A percentile compares a stretch with the other conserved stretches of the same genome.
These are phyloP conservation scores for Oryza officinalis DNA, from an alignment of 176 grass and related monocot genomes.

Conservation along the genomic window DNA sequence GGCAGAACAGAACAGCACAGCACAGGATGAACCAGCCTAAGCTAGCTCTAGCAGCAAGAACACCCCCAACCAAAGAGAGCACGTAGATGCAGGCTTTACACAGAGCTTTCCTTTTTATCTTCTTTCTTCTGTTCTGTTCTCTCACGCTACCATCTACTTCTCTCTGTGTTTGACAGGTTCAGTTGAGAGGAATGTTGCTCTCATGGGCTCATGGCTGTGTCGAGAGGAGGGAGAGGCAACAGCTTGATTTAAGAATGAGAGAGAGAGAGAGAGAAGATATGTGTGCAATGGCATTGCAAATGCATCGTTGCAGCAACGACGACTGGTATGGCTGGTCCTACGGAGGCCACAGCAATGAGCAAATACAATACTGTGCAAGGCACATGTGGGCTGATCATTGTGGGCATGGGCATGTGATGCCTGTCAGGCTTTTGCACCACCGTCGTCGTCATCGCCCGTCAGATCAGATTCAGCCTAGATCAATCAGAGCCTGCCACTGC, in stretches of 20 bases:
- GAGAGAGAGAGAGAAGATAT: background rate
- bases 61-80: background rate
- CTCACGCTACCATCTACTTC: background rate
- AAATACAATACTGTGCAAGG: constrained; percentile 9
- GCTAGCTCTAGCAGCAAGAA: background rate
- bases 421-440: constrained; percentile 26
- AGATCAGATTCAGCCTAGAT: constrained; percentile 21
- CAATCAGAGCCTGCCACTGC: background rate
- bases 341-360: background rate
- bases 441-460: background rate
- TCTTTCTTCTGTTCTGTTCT: background rate
- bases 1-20: background rate
- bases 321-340: constrained; percentile 8
- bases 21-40: background rate
- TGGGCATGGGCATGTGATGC: constrained; percentile 34
- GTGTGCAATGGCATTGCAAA: background rate
- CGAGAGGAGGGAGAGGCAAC: background rate
- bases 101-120: background rate
- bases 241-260: constrained; percentile 12
- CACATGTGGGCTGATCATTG: constrained; percentile 31
- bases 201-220: constrained; percentile 16
- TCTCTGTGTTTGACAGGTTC: background rate
- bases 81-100: background rate
- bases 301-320: background rate
- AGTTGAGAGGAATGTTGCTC: constrained; percentile 29